Evolutionary conservation across 371 early-diverging fungal genomes (phyloP).

Genomic region (Umbelopsis sp.): DNA sequence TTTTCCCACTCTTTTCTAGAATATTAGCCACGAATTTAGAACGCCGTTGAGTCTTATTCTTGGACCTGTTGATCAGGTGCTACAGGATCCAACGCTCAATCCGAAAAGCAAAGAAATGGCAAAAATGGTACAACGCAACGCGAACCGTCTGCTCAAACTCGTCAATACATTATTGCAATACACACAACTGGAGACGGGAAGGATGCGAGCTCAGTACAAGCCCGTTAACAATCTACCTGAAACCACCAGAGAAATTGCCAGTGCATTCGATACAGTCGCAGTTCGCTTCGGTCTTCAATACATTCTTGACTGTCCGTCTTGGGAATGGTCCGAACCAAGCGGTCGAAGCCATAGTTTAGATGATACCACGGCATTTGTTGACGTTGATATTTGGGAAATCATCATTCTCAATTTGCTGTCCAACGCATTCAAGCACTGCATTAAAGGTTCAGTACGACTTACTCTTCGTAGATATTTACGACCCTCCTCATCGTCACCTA

Average conservation of each 20-base stretch:
- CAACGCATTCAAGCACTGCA: slow-evolving; percentile 40
- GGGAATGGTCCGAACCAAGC: not conserved
- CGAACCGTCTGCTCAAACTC: not conserved
- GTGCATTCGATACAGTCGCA: slow-evolving; percentile 2
- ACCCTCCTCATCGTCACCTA: not conserved
- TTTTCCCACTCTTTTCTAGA: not conserved
- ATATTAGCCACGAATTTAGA: slow-evolving; percentile 15
- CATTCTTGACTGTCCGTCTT: not conserved
- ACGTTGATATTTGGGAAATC: slow-evolving; percentile 41
- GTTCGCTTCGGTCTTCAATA: not conserved
- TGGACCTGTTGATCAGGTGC: slow-evolving; percentile 1
- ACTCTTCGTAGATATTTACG: slow-evolving; percentile 14
- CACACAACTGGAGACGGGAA: slow-evolving; percentile 1
- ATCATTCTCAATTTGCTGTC: slow-evolving; percentile 34
- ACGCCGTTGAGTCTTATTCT: slow-evolving; percentile 14
- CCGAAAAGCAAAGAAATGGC: not conserved
- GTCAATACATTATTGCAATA: slow-evolving; percentile 4
- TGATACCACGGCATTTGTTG: slow-evolving; percentile 21
- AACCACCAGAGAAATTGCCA: slow-evolving; percentile 3
- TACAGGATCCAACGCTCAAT: not conserved
- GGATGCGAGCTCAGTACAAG: slow-evolving; percentile 6
- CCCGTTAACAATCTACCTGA: not conserved
- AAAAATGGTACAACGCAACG: slow-evolving; percentile 3
- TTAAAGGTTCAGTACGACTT: slow-evolving; percentile 26
- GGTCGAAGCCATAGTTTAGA: not conserved